Base-by-base conservation (phyloP, 192 early-diverging fungal genomes). In the Entophlyctis luteolus region DNA sequence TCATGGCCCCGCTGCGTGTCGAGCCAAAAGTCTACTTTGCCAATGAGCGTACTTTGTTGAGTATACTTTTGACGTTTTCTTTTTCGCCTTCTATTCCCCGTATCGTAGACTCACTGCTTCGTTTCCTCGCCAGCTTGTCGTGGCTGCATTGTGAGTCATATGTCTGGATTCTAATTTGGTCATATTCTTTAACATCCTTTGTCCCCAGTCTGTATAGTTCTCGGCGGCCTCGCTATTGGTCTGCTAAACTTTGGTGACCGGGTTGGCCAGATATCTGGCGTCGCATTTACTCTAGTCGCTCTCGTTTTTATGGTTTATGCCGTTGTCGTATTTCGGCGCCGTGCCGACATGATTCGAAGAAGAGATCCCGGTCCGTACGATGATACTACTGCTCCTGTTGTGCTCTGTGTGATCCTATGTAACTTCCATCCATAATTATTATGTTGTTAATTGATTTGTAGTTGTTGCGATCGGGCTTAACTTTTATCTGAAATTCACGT, bases 1-100 rank as follows among this genome's bases (percentile, higher is more conserved):
- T 80, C 47, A 70, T 72, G 8, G 48, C 78, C 12, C 77, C 87
- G 4, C 70, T 90, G 33, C 81, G 88, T 38, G 85, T 92, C 5
- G 91, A 93, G 59, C 89, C 91, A 5, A 93, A 93, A 77, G 87
- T 91, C 5, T 92, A 86, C 58, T 90, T 93, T 77, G 90, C 90
- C 34, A 93, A 93, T 62, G 91, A 93, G 72, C 78, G 91, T 45
- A 92, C 90, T 0, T 93, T 91, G n/a, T n/a, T n/a, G n/a, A n/a
- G n/a, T n/a, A 69, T 76, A 83, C 86, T 46, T 87, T 84, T 79
- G 63, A 66, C 66, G n/a, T n/a, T n/a, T n/a, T n/a, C n/a, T 58
- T 72, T 35, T 73, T 34, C 14, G n/a, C 4, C 39, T 68, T 31
- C 25, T n/a, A n/a, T n/a, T n/a, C n/a, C n/a, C n/a, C n/a, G n/a